Percentiles rank a stretch among this genome's conserved stretches.
Conservation (phyloP, 2,329 filamentous ascomycete genomes). For the Calonectria ilicicola region DNA sequence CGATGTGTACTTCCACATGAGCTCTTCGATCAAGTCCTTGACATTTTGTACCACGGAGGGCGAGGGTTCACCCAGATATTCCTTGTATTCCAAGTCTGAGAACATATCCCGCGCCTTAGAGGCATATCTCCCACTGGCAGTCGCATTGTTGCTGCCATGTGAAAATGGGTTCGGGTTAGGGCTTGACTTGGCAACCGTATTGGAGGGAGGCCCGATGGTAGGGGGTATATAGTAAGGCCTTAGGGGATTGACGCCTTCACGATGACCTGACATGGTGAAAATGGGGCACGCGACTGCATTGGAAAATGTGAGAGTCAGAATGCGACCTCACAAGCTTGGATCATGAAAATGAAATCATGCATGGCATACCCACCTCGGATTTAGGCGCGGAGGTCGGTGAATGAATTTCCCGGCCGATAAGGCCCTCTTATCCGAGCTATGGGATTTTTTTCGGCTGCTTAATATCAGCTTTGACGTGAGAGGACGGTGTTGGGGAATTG, state of each 20-base stretch:
- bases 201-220: conserved; percentile 62
- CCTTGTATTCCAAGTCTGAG: conserved; percentile 91
- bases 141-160: conserved; percentile 55
- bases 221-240: conserved; percentile 78
- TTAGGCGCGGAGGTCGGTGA: conserved; percentile 45
- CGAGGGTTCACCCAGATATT: conserved; percentile 82
- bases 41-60: conserved; percentile 80
- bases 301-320: conserved; percentile 31
- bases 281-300: conserved; percentile 42
- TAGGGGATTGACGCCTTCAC: conserved; percentile 70
- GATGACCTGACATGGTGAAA: conserved; percentile 57
- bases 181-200: conserved; percentile 47
- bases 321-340: conserved; percentile 34
- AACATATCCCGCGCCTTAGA: conserved; percentile 84
- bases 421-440: conserved; percentile 42
- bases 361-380: conserved; percentile 36
- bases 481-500: conserved; percentile 41
- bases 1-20: conserved; percentile 91
- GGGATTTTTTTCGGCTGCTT: conserved; percentile 44
- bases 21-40: conserved; percentile 83
- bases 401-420: conserved; percentile 51
- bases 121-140: conserved; percentile 49
- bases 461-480: conserved; percentile 47
- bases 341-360: conserved; percentile 48
- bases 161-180: conserved; percentile 60